A percentile compares a stretch with the other conserved stretches of the same genome.
phyloP scores from a whole-genome alignment of 805 yeast genomes.

The Metschnikowia colocasiae region DNA sequence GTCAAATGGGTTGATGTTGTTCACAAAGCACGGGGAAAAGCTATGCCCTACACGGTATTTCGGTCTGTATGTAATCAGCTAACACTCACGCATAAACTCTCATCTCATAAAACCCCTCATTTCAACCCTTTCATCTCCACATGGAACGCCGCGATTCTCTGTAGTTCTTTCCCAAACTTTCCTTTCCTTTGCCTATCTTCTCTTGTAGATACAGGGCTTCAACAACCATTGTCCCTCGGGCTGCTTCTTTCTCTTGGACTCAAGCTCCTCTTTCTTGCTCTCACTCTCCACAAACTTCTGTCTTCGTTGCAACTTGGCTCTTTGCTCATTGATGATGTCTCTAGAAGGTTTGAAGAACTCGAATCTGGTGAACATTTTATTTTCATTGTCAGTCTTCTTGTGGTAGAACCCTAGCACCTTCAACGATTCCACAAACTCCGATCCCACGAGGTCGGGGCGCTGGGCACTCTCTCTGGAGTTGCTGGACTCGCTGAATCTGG shows the following conservation, averaged over 20 bases:
- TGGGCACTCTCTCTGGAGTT: constrained; percentile 21
- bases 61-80: too few relatives aligned
- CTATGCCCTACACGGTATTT: too few relatives aligned
- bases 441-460: constrained; percentile 48
- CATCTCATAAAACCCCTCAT: too few relatives aligned
- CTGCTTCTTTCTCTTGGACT: constrained; percentile 45
- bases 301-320: constrained; percentile 57
- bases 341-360: constrained; percentile 87
- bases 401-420: constrained; percentile 83
- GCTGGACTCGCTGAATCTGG: constrained; percentile 67
- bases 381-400: constrained; percentile 77
- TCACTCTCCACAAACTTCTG: constrained; percentile 70
- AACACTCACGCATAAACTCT: too few relatives aligned
- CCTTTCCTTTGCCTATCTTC: constrained; percentile 46
- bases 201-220: constrained; percentile 94
- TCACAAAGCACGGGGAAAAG: too few relatives aligned
- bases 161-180: too few relatives aligned
- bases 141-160: too few relatives aligned
- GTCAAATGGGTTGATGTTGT: too few relatives aligned
- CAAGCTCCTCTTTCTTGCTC: constrained; percentile 56
- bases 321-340: constrained; percentile 60
- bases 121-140: too few relatives aligned
- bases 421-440: constrained; percentile 76
- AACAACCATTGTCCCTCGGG: constrained; percentile 87
- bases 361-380: constrained; percentile 92